Evolutionary conservation across 2,329 filamentous ascomycete species (phyloP).

Genomic region (Drechslerella dactyloides): DNA sequence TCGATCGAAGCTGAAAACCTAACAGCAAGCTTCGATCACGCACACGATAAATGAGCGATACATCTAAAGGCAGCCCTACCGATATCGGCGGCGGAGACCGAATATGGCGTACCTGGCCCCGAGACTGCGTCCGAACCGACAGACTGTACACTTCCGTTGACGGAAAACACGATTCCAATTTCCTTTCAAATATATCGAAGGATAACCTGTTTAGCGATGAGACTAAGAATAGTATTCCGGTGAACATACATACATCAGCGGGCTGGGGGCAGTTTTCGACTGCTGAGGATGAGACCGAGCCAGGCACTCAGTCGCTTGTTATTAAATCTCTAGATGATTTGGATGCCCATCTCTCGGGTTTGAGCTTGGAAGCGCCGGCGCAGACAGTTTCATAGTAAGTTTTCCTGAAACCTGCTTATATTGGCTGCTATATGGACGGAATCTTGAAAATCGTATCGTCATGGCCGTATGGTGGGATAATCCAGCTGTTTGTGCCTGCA

Average conservation of each 20-base stretch:
- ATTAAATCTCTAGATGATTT: constrained; percentile 27
- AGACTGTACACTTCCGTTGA: constrained; percentile 36
- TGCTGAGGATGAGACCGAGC: constrained; percentile 20
- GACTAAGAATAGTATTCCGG: constrained; percentile 8
- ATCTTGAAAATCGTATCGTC: neutral
- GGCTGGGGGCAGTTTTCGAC: constrained; percentile 28
- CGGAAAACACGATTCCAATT: constrained; percentile 35
- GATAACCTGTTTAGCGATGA: constrained; percentile 31
- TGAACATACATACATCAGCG: constrained; percentile 27
- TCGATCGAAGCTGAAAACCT: no score
- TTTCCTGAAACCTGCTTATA: neutral
- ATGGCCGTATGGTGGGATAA: neutral
- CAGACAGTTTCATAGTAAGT: constrained; percentile 42
- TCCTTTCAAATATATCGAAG: constrained; percentile 25
- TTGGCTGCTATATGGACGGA: neutral
- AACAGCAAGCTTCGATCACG: no score
- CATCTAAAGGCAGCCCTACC: constrained; percentile 9
- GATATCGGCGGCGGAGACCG: constrained; percentile 16
- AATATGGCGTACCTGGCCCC: constrained; percentile 32
- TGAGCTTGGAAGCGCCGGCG: constrained; percentile 21
- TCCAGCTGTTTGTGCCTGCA: no score
- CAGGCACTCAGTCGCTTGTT: neutral
- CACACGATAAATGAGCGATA: constrained; percentile 27
- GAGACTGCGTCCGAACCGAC: constrained; percentile 30
- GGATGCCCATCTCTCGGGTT: constrained; percentile 22